Evolutionary conservation across 75 land plant genomes (phyloP), one percentile per base, ranked within the genome.

Genomic region (Adiantum capillusveneris): DNA sequence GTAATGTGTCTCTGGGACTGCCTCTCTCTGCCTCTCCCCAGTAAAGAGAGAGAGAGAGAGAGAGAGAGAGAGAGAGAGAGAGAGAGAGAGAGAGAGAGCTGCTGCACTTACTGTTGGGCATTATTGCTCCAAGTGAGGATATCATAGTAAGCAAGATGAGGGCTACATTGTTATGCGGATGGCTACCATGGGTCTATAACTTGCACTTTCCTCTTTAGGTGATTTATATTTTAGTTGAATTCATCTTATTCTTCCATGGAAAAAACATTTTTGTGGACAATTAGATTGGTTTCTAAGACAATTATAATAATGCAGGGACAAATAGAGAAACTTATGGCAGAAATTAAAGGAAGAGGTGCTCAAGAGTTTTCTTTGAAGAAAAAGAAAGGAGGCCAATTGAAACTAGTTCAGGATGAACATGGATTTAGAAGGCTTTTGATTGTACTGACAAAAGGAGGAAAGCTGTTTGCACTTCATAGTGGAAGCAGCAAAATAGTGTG

Each of bases 351-450:
- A 22, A 53, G 29, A 1, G 13, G 13, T 5, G 51, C 18, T 16
- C 18, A 1, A 12, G 28, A 5, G 29, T 26, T 3, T 25, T 13
- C 25, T 3, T 3, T 26, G 5, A 25, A 53, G 14, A 3, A 48
- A 95, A 86, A 70, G 70, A 42, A 41, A 65, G 82, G 57, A 75
- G 91, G 60, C 60, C 83, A 70, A 82, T 78, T 59, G 81, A 60
- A 66, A 28, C 48, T 73, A 44, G 55, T 44, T 5, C 59, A 63
- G 20, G 76, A 73, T 62, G 58, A 60, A 26, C 52, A 73, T 62
- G 71, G 76, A 25, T 66, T 73, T 22, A 52, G 71, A 25, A 73
- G 67, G 71, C 65, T 66, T 20, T 48, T 73, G 14, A 7, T 73
- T 18, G 76, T 73, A 19, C 53, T 73, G 13, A 73, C 76, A 34